Conservation (phyloP, 2,329 filamentous ascomycete genomes). For the Aspergillus clavatus region DNA sequence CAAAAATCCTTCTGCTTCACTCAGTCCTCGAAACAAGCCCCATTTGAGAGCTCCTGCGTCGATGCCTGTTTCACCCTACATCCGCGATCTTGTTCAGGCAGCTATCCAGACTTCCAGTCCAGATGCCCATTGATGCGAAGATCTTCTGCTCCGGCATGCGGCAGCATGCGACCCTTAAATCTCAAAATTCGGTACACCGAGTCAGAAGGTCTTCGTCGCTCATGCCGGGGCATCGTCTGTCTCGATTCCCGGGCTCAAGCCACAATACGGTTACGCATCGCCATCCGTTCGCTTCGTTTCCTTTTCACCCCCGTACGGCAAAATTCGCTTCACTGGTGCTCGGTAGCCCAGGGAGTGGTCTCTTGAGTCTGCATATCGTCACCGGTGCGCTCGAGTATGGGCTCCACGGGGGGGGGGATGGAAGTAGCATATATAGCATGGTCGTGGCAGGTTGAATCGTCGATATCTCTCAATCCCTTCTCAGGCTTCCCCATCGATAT, state of each 20-base stretch:
- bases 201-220: not conserved
- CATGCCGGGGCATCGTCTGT: not conserved
- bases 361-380: not conserved
- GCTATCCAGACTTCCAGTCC: not conserved
- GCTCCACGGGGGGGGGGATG: not conserved
- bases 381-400: not conserved
- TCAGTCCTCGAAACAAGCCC: not conserved
- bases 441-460: not conserved
- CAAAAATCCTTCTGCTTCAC: not conserved
- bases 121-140: not conserved
- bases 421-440: not conserved
- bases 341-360: not conserved
- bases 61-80: not conserved
- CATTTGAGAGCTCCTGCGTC: not conserved
- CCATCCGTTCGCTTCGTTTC: not conserved
- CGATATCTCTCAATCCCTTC: not conserved
- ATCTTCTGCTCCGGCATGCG: too few species aligned
- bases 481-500: not conserved
- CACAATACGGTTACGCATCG: not conserved
- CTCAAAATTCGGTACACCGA: not conserved
- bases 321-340: not conserved
- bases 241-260: not conserved
- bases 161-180: too few species aligned
- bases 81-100: not conserved
- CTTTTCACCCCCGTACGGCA: not conserved